Percentiles rank a stretch among this genome's conserved stretches.
Evolutionary conservation across 306 rosid species (phyloP).

Genomic region (Prunus dulcis): DNA sequence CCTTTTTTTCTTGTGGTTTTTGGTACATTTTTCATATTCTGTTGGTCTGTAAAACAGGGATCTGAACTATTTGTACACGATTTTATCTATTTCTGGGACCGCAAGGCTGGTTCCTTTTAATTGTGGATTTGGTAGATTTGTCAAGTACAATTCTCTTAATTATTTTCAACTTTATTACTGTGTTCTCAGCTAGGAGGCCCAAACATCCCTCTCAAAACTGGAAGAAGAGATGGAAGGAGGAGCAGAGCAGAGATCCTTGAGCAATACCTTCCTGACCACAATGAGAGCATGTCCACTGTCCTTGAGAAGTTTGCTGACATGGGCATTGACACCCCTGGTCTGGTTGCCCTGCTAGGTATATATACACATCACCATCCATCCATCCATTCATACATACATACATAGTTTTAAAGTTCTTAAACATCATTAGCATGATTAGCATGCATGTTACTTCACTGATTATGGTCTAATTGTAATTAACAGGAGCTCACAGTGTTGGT

Average conservation of each 20-base stretch:
- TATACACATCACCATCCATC: neutral
- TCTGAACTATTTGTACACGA: neutral
- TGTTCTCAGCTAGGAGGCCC: constrained; percentile 85
- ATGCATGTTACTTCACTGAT: neutral
- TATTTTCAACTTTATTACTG: neutral
- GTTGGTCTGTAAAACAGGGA: neutral
- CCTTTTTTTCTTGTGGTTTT: too few species aligned
- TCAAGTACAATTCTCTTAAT: neutral
- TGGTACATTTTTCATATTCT: neutral
- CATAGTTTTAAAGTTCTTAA: too few species aligned
- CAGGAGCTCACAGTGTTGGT: constrained; percentile 97
- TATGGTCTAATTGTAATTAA: neutral
- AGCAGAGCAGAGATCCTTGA: constrained; percentile 90
- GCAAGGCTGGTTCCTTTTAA: neutral
- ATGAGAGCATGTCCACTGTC: constrained; percentile 83
- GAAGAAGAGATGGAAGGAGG: constrained; percentile 95
- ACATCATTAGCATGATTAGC: too few species aligned
- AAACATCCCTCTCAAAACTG: constrained; percentile 72
- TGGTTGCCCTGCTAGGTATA: constrained; percentile 85
- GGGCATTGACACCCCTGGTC: constrained; percentile 84
- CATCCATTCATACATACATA: too few species aligned
- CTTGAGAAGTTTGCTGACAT: constrained; percentile 82
- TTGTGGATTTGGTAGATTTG: neutral
- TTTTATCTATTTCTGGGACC: neutral
- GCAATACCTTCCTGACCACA: constrained; percentile 91